Conservation (phyloP, 2,329 filamentous ascomycete genomes). For the Epichloe glyceriae region DNA sequence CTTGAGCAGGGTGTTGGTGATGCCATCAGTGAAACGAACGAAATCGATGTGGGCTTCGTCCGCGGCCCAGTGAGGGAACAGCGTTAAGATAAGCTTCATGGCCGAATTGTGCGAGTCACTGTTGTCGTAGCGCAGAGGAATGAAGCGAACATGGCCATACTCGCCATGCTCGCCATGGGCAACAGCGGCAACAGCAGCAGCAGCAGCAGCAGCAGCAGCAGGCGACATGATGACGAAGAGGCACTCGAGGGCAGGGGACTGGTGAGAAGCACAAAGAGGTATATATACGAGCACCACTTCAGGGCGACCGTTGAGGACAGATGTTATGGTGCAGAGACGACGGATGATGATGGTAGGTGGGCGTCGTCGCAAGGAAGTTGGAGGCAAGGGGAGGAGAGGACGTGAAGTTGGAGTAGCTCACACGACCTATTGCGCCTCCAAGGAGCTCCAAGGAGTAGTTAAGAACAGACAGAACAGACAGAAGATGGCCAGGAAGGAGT, state of each 20-base stretch:
- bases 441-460: slow-evolving; percentile 15
- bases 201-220: slow-evolving; percentile 13
- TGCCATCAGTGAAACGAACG: slow-evolving; percentile 88
- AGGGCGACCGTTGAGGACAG: neutral
- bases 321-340: neutral
- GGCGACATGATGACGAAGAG: slow-evolving; percentile 19
- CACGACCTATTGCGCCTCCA: slow-evolving; percentile 28
- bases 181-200: no score
- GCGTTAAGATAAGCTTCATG: slow-evolving; percentile 60
- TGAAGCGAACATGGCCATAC: slow-evolving; percentile 41
- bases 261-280: neutral
- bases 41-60: slow-evolving; percentile 67
- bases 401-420: slow-evolving; percentile 16
- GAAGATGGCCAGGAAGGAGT: slow-evolving; percentile 1
- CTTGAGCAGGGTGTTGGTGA: slow-evolving; percentile 87
- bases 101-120: slow-evolving; percentile 68
- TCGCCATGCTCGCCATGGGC: slow-evolving; percentile 12
- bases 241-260: neutral
- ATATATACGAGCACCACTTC: neutral
- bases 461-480: slow-evolving; percentile 8
- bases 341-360: slow-evolving; percentile 2
- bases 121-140: slow-evolving; percentile 68
- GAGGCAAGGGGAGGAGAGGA: neutral
- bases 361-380: neutral
- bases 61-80: slow-evolving; percentile 73